Conservation (phyloP, 345 rosid species). For the Eucalyptus caleyi region DNA sequence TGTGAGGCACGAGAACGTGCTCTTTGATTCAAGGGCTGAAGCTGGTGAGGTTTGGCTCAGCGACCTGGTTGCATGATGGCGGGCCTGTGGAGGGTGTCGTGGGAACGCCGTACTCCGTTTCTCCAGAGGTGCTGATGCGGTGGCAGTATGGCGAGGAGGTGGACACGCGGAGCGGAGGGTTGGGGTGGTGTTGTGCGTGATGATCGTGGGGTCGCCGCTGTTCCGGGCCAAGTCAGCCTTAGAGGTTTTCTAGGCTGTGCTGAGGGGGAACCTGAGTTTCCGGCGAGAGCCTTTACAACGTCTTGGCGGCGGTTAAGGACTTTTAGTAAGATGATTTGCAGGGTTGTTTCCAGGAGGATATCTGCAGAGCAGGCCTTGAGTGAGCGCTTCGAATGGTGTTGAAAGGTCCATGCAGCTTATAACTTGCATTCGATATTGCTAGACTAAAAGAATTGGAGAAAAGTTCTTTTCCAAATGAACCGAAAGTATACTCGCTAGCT, state of each 20-base stretch:
- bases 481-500: not conserved
- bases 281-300: constrained; percentile 24
- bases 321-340: constrained; percentile 68
- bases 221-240: not conserved
- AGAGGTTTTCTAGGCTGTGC: constrained; percentile 47
- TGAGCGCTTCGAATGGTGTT: not conserved
- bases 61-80: not conserved
- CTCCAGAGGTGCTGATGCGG: not conserved
- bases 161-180: not conserved
- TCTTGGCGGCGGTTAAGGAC: constrained; percentile 51
- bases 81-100: not conserved
- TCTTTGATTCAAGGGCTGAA: no score
- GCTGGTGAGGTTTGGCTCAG: no score
- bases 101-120: not conserved
- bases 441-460: not conserved
- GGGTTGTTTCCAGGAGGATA: constrained; percentile 48
- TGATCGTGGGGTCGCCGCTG: not conserved
- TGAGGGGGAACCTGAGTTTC: constrained; percentile 62
- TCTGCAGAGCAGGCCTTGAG: constrained; percentile 66
- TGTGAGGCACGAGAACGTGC: no score
- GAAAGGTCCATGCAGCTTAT: not conserved
- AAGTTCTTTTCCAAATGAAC: not conserved
- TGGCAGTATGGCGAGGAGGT: not conserved
- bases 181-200: not conserved
- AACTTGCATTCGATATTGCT: not conserved